phyloP scores from a whole-genome alignment of 1,139 yeast species.

The Hyphopichia fennica region DNA sequence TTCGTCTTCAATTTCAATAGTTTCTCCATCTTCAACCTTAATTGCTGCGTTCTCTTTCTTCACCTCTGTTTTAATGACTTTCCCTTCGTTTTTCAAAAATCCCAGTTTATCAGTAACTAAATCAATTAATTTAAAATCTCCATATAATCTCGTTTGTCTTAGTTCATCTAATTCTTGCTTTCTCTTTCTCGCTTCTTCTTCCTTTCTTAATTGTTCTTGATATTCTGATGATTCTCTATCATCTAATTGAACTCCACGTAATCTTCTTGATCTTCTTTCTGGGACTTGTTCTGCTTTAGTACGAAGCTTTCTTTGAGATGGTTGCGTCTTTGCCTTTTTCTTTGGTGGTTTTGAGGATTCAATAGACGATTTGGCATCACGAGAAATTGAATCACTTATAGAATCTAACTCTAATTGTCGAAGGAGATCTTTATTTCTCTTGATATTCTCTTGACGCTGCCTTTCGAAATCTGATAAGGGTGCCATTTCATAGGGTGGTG shows the following conservation, averaged over 20 bases:
- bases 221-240: slow-evolving; percentile 36
- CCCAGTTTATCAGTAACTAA: slow-evolving; percentile 49
- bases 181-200: slow-evolving; percentile 35
- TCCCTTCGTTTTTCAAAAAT: slow-evolving; percentile 27
- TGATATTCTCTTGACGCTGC: slow-evolving; percentile 58
- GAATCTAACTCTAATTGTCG: slow-evolving; percentile 39
- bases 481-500: slow-evolving; percentile 15
- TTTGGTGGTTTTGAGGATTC: slow-evolving; percentile 12
- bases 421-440: slow-evolving; percentile 41
- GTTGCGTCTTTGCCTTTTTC: slow-evolving; percentile 22
- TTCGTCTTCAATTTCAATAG: slow-evolving; percentile 15
- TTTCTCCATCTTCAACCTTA: slow-evolving; percentile 12
- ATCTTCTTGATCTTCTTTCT: slow-evolving; percentile 61
- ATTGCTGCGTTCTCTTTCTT: slow-evolving; percentile 19
- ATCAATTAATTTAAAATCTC: slow-evolving; percentile 62
- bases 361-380: slow-evolving; percentile 19
- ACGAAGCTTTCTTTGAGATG: slow-evolving; percentile 12
- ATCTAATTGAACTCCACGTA: slow-evolving; percentile 60
- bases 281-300: slow-evolving; percentile 39
- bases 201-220: slow-evolving; percentile 31
- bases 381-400: slow-evolving; percentile 28
- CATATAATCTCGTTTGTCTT: slow-evolving; percentile 56
- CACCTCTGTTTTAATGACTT: slow-evolving; percentile 17
- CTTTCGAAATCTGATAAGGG: slow-evolving; percentile 63
- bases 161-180: slow-evolving; percentile 51